Conservation (phyloP, 2,329 filamentous ascomycete species). For the Tolypocladium pustulatum region DNA sequence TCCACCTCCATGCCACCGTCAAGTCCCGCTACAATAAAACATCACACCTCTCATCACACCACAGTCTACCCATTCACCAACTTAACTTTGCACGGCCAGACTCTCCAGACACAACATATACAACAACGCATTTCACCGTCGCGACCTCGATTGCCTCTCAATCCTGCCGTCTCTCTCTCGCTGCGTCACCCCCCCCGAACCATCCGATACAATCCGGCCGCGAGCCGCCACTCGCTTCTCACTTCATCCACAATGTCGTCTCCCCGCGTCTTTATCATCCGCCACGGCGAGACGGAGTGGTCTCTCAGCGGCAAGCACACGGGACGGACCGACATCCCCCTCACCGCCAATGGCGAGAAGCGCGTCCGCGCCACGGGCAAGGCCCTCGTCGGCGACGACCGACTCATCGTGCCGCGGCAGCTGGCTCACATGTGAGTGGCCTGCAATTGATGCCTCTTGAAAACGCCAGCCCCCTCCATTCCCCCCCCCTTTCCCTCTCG, state of each 20-base stretch:
- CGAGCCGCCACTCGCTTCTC: not conserved
- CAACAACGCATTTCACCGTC: not conserved
- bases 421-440: conserved; percentile 67
- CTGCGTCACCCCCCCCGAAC: not conserved
- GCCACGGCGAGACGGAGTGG: conserved; percentile 95
- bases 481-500: not conserved
- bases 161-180: not conserved
- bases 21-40: not conserved
- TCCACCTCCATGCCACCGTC: not conserved
- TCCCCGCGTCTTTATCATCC: conserved; percentile 70
- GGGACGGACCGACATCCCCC: conserved; percentile 71
- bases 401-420: conserved; percentile 73
- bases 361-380: conserved; percentile 66
- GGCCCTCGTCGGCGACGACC: conserved; percentile 73
- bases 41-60: not conserved
- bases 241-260: conserved; percentile 23
- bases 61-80: not conserved
- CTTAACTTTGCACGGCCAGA: not conserved
- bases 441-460: not conserved
- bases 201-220: not conserved
- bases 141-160: not conserved
- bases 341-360: conserved; percentile 73
- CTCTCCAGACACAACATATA: not conserved
- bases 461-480: not conserved
- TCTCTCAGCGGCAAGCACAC: conserved; percentile 80